Conservation (phyloP, 2,329 filamentous ascomycete species). For the Phialophora macrospora region DNA sequence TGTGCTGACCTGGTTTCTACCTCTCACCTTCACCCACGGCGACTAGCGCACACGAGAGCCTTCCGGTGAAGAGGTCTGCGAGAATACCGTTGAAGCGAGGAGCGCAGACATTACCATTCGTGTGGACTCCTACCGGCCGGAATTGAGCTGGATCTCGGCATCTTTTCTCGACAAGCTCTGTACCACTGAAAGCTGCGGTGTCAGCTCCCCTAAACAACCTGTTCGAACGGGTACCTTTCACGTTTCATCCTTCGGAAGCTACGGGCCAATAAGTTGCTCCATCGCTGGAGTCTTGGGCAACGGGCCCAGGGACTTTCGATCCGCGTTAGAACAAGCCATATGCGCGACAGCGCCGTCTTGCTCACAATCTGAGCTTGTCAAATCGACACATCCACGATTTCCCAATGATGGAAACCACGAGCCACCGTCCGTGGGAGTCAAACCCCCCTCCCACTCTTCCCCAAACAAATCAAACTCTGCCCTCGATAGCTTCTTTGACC, state of each 20-base stretch:
- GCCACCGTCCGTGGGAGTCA: constrained; percentile 53
- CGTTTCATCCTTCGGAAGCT: constrained; percentile 15
- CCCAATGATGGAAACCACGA: constrained; percentile 47
- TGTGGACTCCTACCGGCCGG: not conserved
- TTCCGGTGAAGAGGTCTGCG: not conserved
- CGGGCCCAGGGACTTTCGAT: constrained; percentile 24
- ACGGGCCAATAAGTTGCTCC: constrained; percentile 24
- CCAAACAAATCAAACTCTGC: constrained; percentile 50
- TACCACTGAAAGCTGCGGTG: constrained; percentile 30
- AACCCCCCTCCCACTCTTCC: constrained; percentile 45
- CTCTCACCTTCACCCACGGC: not conserved
- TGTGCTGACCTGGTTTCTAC: not conserved
- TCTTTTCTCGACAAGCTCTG: constrained; percentile 18
- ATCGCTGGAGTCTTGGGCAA: constrained; percentile 21
- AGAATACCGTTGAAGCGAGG: not conserved
- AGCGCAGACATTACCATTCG: not conserved
- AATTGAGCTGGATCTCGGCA: constrained; percentile 21
- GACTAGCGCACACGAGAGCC: not conserved
- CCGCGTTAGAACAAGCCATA: constrained; percentile 23
- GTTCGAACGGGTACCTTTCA: constrained; percentile 16
- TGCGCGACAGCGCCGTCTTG: constrained; percentile 24
- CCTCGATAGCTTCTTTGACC: constrained; percentile 55
- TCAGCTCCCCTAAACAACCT: constrained; percentile 23
- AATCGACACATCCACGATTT: constrained; percentile 23
- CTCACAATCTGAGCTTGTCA: constrained; percentile 28